A percentile compares a stretch with the other conserved stretches of the same genome.
Evolutionary conservation across 495 filamentous ascomycete species (phyloP).

Genomic region (Poronia punctata): DNA sequence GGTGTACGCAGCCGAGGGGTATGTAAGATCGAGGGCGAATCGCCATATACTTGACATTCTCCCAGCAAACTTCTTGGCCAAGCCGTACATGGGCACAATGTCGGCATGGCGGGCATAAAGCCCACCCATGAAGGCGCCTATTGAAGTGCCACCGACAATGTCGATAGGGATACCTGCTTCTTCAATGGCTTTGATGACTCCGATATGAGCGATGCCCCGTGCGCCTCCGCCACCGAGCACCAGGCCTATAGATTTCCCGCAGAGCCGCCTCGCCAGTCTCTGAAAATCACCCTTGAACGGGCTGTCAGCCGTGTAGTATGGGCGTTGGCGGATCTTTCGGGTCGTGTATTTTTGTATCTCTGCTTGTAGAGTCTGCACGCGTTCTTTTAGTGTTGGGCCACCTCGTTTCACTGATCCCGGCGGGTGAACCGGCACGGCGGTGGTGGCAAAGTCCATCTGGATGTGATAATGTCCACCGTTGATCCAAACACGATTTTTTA

Average conservation of each 20-base stretch:
- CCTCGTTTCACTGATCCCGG: conserved; percentile 58
- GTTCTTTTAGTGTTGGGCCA: conserved; percentile 79
- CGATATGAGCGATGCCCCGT: conserved; percentile 82
- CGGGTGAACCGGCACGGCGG: conserved; percentile 67
- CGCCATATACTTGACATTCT: conserved; percentile 98
- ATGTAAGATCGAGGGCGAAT: conserved; percentile 91
- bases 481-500: conserved; percentile 92
- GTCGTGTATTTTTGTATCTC: conserved; percentile 98
- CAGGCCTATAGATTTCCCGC: conserved; percentile 88
- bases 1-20: conserved; percentile 90
- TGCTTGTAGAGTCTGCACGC: conserved; percentile 90
- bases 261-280: conserved; percentile 80
- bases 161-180: conserved; percentile 96
- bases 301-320: conserved; percentile 83
- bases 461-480: conserved; percentile 98
- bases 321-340: conserved; percentile 72
- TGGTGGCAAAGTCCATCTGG: conserved; percentile 86
- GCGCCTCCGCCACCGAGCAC: conserved; percentile 93
- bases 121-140: conserved; percentile 94
- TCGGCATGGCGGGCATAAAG: conserved; percentile 95
- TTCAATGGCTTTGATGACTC: conserved; percentile 89
- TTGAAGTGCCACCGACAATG: conserved; percentile 92
- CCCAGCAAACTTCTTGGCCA: conserved; percentile 93
- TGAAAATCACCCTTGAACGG: conserved; percentile 97
- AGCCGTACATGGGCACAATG: conserved; percentile 90